A percentile compares a stretch with the other conserved stretches of the same genome.
These are phyloP conservation scores for Scutellaria barbata DNA, from an alignment of 257 asterid species.

Conservation along the genomic window DNA sequence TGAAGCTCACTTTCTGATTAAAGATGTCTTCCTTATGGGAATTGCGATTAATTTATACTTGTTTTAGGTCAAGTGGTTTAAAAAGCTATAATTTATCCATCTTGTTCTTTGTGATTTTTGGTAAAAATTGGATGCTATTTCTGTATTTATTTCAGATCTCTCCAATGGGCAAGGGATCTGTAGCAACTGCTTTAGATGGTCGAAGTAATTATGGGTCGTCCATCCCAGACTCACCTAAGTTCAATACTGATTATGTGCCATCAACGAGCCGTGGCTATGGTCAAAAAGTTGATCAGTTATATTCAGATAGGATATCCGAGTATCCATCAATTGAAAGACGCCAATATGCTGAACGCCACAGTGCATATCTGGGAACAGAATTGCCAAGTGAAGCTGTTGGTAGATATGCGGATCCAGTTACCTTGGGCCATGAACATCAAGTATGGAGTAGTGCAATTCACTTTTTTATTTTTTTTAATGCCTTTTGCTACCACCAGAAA, in stretches of 20 bases:
- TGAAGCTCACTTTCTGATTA: not conserved
- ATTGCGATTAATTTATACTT: not conserved
- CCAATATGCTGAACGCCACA: slow-evolving; percentile 67
- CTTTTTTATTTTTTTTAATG: slow-evolving; percentile 13
- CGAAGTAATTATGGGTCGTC: slow-evolving; percentile 73
- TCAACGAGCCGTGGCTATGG: slow-evolving; percentile 74
- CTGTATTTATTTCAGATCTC: slow-evolving; percentile 53
- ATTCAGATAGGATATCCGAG: slow-evolving; percentile 72
- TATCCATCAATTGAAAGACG: slow-evolving; percentile 76
- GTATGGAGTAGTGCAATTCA: slow-evolving; percentile 45
- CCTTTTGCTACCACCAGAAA: not conserved
- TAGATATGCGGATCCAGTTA: slow-evolving; percentile 68
- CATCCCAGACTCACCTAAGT: slow-evolving; percentile 73
- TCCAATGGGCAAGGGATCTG: slow-evolving; percentile 71
- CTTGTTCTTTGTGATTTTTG: not conserved
- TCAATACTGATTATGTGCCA: slow-evolving; percentile 65
- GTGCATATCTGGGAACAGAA: slow-evolving; percentile 73
- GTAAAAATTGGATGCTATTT: slow-evolving; percentile 26
- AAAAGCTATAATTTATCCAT: slow-evolving; percentile 15
- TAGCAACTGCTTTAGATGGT: slow-evolving; percentile 65
- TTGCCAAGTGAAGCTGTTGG: slow-evolving; percentile 67
- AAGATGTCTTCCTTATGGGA: not conserved
- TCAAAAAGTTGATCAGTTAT: slow-evolving; percentile 72
- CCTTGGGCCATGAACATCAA: slow-evolving; percentile 79
- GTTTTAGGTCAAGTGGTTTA: not conserved